Evolutionary conservation across 805 yeast genomes (phyloP).

Genomic region (Ogataea pignaliae): DNA sequence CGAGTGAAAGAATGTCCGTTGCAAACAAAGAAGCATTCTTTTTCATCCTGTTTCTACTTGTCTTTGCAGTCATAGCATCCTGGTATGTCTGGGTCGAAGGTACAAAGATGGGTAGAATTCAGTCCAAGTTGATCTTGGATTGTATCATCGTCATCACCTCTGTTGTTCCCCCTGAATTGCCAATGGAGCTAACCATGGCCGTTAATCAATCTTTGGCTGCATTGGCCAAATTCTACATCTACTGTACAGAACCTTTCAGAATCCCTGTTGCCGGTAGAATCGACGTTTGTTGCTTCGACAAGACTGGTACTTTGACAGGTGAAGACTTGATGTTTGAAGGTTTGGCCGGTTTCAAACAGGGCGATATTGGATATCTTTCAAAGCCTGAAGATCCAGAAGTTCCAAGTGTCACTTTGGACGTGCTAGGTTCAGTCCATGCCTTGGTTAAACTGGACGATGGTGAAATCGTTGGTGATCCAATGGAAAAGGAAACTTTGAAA

Average conservation of each 20-base stretch:
- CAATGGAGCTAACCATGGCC: conserved; percentile 98
- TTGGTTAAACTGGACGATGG: conserved; percentile 92
- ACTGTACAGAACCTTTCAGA: conserved; percentile 98
- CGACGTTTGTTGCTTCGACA: conserved; percentile 97
- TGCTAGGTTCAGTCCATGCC: conserved; percentile 94
- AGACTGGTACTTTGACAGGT: conserved; percentile 96
- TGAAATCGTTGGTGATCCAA: conserved; percentile 97
- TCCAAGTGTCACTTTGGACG: conserved; percentile 62
- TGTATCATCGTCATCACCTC: conserved; percentile 95
- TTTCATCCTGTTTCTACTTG: conserved; percentile 82
- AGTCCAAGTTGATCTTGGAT: conserved; percentile 88
- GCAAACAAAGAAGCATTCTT: conserved; percentile 92
- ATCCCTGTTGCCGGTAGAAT: conserved; percentile 97
- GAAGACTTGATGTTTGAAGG: conserved; percentile 97
- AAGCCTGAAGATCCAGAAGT: conserved; percentile 50
- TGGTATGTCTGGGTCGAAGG: conserved; percentile 99
- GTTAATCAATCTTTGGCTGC: conserved; percentile 90
- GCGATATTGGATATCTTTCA: conserved; percentile 51
- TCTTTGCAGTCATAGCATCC: conserved; percentile 92
- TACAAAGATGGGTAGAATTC: conserved; percentile 90
- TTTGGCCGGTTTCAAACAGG: conserved; percentile 69
- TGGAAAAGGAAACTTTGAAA: conserved; percentile 94
- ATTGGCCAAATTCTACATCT: conserved; percentile 79
- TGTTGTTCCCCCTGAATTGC: conserved; percentile 98
- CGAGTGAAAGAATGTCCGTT: conserved; percentile 93